Base-by-base conservation (phyloP, 2,329 filamentous ascomycete genomes). In the Elsinoe batatas region DNA sequence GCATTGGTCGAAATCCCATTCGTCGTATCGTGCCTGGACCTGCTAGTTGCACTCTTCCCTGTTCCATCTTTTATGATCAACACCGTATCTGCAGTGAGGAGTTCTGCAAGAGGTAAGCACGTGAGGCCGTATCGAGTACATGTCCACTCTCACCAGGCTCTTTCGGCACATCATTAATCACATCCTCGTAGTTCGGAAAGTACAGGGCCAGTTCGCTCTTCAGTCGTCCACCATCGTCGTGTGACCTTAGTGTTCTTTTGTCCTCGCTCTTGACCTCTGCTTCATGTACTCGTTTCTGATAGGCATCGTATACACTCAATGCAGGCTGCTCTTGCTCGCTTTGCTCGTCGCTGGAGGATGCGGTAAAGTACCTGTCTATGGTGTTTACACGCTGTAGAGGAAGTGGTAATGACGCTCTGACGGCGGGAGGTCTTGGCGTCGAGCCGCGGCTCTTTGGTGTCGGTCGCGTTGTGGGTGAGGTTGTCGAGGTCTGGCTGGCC, bases 121-220 rank as follows among this genome's bases (percentile, higher is more conserved):
- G 54, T 56, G 40, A 54, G 44, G 49, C 30, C 17, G 36, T 4
- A 37, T 35, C 4, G 36, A 32, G 6, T 8, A 37, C 6, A 11
- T 30, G 10, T 37, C 20, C 37, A 32, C 6, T 26, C 56, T 32
- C 35, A 59, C 58, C 58, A 63, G 85, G 77, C 71, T 91, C 85
- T 64, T 85, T 85, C 37, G 84, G 81, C 60, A 88, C 84, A 67
- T 94, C 88, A 59, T 88, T 90, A 72, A 97, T 89, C 62, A 96
- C 81, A 68, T 95, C 88, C 71, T 96, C 91, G 70, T 95, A 97
- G 65, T 94, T 91, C 53, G 87, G 84, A 66, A 97, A 96, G 72
- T 95, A 97, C 47, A 83, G 80, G 36, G 90, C 85, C 59, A 97
- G 78, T 67, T 96, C 91, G 71, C 90, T 96, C 77, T 94, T 95